These are phyloP conservation scores for Starmera pachycereana DNA, from an alignment of 805 yeast genomes.

Conservation along the genomic window DNA sequence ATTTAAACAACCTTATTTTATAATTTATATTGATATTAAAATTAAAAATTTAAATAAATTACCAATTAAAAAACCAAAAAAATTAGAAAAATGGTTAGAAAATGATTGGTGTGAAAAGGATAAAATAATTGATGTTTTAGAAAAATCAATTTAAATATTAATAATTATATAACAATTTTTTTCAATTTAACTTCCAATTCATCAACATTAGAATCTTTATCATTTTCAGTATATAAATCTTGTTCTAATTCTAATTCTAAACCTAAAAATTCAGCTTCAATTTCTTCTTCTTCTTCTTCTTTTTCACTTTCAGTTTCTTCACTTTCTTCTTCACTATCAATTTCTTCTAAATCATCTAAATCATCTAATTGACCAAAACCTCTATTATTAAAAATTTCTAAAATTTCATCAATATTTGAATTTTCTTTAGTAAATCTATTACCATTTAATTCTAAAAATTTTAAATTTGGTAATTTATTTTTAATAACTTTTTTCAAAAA, in stretches of 20 bases:
- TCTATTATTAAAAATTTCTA: constrained; percentile 53
- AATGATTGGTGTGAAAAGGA: constrained; percentile 66
- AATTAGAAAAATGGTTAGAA: constrained; percentile 71
- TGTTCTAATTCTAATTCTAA: constrained; percentile 30
- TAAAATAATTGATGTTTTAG: constrained; percentile 29
- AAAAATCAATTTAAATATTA: constrained; percentile 19
- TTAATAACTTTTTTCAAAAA: constrained; percentile 45
- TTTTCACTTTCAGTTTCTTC: constrained; percentile 29
- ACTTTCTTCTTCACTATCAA: constrained; percentile 49
- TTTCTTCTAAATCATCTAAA: constrained; percentile 88
- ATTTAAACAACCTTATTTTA: constrained; percentile 19
- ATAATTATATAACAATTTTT: constrained; percentile 34
- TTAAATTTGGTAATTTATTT: constrained; percentile 47
- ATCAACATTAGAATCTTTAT: constrained; percentile 37
- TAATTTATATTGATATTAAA: constrained; percentile 16
- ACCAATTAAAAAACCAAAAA: constrained; percentile 37
- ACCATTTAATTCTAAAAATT: constrained; percentile 79
- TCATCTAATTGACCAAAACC: constrained; percentile 85
- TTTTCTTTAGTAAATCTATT: constrained; percentile 88
- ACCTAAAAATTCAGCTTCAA: constrained; percentile 32
- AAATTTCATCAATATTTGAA: constrained; percentile 51
- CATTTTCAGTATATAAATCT: constrained; percentile 31
- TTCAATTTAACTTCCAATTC: constrained; percentile 50
- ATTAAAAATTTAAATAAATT: constrained; percentile 32
- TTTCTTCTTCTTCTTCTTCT: constrained; percentile 31